Evolutionary conservation across 106 monocot species (phyloP).

Genomic region (Gastrodia elata): DNA sequence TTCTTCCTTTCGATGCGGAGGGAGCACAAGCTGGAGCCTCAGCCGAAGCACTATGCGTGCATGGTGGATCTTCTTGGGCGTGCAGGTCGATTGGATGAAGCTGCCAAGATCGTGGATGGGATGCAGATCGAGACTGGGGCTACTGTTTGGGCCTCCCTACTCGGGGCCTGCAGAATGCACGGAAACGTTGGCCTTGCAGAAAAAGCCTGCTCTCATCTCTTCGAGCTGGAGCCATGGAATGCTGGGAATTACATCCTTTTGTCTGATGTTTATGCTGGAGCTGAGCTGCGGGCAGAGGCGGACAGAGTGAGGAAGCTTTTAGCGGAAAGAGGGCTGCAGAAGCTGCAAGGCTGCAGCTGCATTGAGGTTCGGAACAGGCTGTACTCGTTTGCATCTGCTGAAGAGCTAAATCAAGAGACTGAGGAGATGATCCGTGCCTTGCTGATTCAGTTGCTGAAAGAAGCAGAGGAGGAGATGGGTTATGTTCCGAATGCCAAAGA

Average conservation of each 20-base stretch:
- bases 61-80: slow-evolving; percentile 66
- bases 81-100: slow-evolving; percentile 51
- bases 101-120: slow-evolving; percentile 28
- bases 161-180: slow-evolving; percentile 63
- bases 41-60: slow-evolving; percentile 55
- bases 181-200: slow-evolving; percentile 48
- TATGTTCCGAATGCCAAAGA: slow-evolving; percentile 49
- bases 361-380: slow-evolving; percentile 43
- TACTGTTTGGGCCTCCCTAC: slow-evolving; percentile 59
- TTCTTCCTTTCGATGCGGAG: slow-evolving; percentile 42
- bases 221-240: slow-evolving; percentile 58
- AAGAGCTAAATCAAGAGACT: slow-evolving; percentile 37
- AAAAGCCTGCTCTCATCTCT: slow-evolving; percentile 34
- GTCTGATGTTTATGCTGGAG: slow-evolving; percentile 43
- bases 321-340: slow-evolving; percentile 33
- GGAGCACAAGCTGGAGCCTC: slow-evolving; percentile 25
- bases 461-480: slow-evolving; percentile 49
- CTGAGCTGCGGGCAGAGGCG: slow-evolving; percentile 42
- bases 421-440: slow-evolving; percentile 50
- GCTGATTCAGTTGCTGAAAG: slow-evolving; percentile 24
- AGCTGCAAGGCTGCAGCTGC: slow-evolving; percentile 57
- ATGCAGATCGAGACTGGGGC: slow-evolving; percentile 61
- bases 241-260: slow-evolving; percentile 63
- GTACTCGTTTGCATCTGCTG: slow-evolving; percentile 39
- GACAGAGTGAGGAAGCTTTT: slow-evolving; percentile 30